Percentiles rank a stretch among this genome's conserved stretches.
Evolutionary conservation across 306 rosid species (phyloP).

Genomic region (Prunus dulcis): DNA sequence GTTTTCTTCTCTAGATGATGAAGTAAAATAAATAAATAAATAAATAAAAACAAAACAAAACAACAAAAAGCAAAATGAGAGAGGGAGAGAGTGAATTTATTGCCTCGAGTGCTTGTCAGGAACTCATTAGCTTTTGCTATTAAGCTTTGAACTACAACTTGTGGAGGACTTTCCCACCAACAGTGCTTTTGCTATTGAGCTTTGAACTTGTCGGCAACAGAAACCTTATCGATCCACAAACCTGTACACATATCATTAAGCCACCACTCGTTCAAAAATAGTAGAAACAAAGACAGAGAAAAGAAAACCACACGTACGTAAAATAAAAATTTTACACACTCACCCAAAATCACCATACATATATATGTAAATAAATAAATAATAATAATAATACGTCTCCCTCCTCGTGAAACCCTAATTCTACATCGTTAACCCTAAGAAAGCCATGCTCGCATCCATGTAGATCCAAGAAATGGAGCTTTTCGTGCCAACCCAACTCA

Average conservation of each 20-base stretch:
- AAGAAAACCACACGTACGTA: not conserved
- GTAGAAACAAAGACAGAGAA: not conserved
- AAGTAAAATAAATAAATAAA: not conserved
- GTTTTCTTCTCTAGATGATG: not conserved
- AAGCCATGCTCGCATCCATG: not conserved
- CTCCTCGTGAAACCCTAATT: constrained; percentile 40
- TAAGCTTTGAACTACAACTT: not conserved
- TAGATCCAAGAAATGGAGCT: not conserved
- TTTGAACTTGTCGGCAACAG: not conserved
- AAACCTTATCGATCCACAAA: not conserved
- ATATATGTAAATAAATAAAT: not conserved
- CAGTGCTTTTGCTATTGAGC: constrained; percentile 22
- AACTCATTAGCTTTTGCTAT: not conserved
- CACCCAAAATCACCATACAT: not conserved
- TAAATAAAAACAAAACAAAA: not conserved
- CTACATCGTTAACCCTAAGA: not conserved
- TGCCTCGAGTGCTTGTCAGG: not conserved
- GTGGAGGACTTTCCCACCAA: constrained; percentile 27
- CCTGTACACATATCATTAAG: not conserved
- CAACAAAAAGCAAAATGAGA: not conserved
- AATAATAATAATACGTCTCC: not conserved
- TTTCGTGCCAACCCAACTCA: not conserved
- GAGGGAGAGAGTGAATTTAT: not conserved
- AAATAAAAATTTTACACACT: not conserved
- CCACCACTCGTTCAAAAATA: not conserved